Percentiles rank a stretch among this genome's conserved stretches.
Conservation (phyloP, 2,329 filamentous ascomycete species). For the Cladosporium phlei region DNA sequence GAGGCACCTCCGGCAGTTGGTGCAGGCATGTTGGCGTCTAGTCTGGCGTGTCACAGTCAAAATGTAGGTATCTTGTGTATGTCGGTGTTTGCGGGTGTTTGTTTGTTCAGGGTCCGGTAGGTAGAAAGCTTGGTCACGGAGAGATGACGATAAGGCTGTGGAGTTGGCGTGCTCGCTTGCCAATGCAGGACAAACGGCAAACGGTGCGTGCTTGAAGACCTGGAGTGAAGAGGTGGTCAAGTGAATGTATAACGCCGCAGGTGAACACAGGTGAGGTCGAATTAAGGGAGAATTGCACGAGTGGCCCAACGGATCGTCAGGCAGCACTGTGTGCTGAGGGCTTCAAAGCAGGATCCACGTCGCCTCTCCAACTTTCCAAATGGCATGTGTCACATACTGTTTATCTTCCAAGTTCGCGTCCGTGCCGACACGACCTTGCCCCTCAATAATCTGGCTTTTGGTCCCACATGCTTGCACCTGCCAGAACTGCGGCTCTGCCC, state of each 20-base stretch:
- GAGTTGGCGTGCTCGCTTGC: too few species aligned
- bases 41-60: neutral
- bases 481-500: slow-evolving; percentile 7
- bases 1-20: slow-evolving; percentile 8
- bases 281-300: too few species aligned
- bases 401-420: neutral
- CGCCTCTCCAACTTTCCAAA: neutral
- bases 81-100: too few species aligned
- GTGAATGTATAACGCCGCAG: neutral
- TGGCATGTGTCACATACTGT: slow-evolving; percentile 5
- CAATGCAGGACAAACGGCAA: too few species aligned
- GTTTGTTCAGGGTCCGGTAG: too few species aligned
- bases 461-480: neutral
- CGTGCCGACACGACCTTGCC: slow-evolving; percentile 1
- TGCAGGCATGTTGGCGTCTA: slow-evolving; percentile 1
- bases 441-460: neutral
- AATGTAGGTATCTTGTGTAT: too few species aligned
- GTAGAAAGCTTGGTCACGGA: neutral
- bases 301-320: too few species aligned
- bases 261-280: slow-evolving; percentile 1
- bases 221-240: neutral
- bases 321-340: too few species aligned
- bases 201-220: too few species aligned
- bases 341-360: slow-evolving; percentile 9
- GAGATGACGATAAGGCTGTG: neutral